Evolutionary conservation across 2,329 filamentous ascomycete species (phyloP).

Genomic region (Emydomyces testavorans): DNA sequence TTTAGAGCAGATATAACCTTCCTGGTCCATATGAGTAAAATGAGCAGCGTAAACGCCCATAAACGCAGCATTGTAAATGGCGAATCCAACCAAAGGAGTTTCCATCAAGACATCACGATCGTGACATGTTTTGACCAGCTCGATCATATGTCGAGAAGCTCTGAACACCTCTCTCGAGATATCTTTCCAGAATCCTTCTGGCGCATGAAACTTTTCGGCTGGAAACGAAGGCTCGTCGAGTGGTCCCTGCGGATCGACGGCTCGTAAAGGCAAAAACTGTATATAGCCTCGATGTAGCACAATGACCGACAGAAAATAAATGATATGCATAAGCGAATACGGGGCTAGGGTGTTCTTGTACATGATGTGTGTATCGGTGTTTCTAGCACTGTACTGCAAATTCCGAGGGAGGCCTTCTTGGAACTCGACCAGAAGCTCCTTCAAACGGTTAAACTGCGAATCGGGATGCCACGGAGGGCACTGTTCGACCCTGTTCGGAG

Average conservation of each 20-base stretch:
- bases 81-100: slow-evolving; percentile 45
- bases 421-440: slow-evolving; percentile 39
- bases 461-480: slow-evolving; percentile 44
- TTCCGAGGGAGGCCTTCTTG: slow-evolving; percentile 42
- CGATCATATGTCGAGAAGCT: slow-evolving; percentile 43
- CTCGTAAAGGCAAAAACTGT: slow-evolving; percentile 43
- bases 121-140: slow-evolving; percentile 42
- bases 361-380: slow-evolving; percentile 45
- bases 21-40: slow-evolving; percentile 46
- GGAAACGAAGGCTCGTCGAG: slow-evolving; percentile 41
- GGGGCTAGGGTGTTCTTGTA: slow-evolving; percentile 41
- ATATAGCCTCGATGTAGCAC: slow-evolving; percentile 46
- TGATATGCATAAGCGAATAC: slow-evolving; percentile 45
- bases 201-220: slow-evolving; percentile 32
- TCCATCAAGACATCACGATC: slow-evolving; percentile 42
- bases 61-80: slow-evolving; percentile 44
- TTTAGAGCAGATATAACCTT: slow-evolving; percentile 36
- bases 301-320: slow-evolving; percentile 44
- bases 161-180: slow-evolving; percentile 41
- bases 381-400: slow-evolving; percentile 40
- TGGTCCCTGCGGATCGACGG: slow-evolving; percentile 41
- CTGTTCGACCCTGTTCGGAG: slow-evolving; percentile 33
- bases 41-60: slow-evolving; percentile 43
- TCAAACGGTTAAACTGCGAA: slow-evolving; percentile 39
- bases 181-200: slow-evolving; percentile 44